phyloP scores from a whole-genome alignment of 257 asterid genomes.

The Jacaranda mimosifolia region DNA sequence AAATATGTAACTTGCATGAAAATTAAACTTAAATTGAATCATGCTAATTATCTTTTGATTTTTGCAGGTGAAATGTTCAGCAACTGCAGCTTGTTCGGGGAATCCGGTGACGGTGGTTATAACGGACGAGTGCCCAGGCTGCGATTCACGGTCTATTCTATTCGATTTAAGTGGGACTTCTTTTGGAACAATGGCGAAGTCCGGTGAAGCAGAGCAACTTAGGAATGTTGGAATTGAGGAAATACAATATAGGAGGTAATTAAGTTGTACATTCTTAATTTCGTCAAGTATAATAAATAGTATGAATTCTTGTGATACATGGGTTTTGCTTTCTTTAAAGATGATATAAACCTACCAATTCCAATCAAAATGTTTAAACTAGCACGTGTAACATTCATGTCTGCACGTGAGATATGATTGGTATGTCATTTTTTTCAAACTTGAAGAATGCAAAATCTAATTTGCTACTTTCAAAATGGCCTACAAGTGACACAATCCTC shows the following conservation, averaged over 20 bases:
- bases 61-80: constrained; percentile 71
- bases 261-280: background rate
- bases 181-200: constrained; percentile 76
- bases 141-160: constrained; percentile 59
- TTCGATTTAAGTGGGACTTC: constrained; percentile 93
- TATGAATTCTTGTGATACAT: no score
- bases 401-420: background rate
- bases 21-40: background rate
- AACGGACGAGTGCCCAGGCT: constrained; percentile 77
- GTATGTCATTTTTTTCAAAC: background rate
- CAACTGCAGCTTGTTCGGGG: constrained; percentile 70
- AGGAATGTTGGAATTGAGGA: constrained; percentile 69
- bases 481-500: no score
- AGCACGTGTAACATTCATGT: background rate
- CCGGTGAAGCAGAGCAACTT: constrained; percentile 62
- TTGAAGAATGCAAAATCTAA: no score
- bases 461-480: no score
- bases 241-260: constrained; percentile 66
- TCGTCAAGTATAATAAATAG: no score
- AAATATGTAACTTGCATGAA: background rate
- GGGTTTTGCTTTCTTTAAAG: no score
- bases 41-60: background rate
- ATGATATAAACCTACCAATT: no score
- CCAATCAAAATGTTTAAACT: background rate
- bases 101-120: constrained; percentile 78